Base-by-base conservation (phyloP, 2,329 filamentous ascomycete species). In the Alternaria atra region DNA sequence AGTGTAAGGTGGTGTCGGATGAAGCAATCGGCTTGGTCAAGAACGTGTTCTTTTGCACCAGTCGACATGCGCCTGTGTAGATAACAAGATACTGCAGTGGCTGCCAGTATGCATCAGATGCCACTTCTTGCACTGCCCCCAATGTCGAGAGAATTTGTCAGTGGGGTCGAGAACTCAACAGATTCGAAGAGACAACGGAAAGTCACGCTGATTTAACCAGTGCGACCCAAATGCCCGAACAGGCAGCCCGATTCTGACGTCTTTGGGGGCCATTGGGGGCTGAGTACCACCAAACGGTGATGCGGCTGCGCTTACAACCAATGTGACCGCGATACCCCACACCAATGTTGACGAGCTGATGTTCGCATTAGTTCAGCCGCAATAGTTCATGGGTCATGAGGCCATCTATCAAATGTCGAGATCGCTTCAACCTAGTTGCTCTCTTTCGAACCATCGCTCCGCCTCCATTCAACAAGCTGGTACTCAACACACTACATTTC, bases 191-290 rank as follows among this genome's bases (percentile, higher is more conserved):
- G 37, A 53, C 48, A n/a, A 50, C 53, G 59, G 54, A 40, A 32
- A 12, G 43, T 39, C 55, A 32, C 40, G 42, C 52, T 23, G 20
- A 43, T 37, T 46, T 60, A 35, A 65, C 27, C 56, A 58, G 57
- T 60, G 39, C 47, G 48, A 60, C 54, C 27, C 37, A 30, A 34
- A 34, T 42, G 48, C 37, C 51, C 34, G 52, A 43, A 43, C 55
- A 59, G 58, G 58, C 60, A 64, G 44, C 39, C 43, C 40, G 48
- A 39, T 53, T 53, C 47, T 53, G 53, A 32, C 58, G 60, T 30
- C 57, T 63, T 55, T 68, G 63, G 64, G 63, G 65, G 62, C 64
- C 53, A 25, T 58, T 58, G 54, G 63, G 58, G 66, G 66, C 65
- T 58, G 60, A 68, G 56, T 37, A 60, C 51, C 55, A 46, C 44